A percentile compares a stretch with the other conserved stretches of the same genome.
phyloP scores from a whole-genome alignment of 2,329 filamentous ascomycete species.

The Aspergillus costaricaensis region DNA sequence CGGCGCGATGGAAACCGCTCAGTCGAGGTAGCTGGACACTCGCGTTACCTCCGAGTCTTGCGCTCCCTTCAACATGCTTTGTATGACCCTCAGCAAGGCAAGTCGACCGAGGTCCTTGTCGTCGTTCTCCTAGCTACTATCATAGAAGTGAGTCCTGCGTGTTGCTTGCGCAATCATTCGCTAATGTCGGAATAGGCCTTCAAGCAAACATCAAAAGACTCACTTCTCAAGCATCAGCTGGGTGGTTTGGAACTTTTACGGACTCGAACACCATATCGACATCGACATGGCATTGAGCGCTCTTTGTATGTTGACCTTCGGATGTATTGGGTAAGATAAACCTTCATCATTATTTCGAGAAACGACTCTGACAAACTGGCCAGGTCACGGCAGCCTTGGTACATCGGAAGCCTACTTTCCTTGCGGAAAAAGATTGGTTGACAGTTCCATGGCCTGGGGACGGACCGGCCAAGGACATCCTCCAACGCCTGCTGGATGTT shows the following conservation, averaged over 20 bases:
- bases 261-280: slow-evolving; percentile 27
- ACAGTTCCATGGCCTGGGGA: slow-evolving; percentile 27
- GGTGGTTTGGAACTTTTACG: slow-evolving; percentile 27
- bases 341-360: no score
- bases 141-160: slow-evolving; percentile 21
- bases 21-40: slow-evolving; percentile 24
- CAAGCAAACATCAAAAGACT: slow-evolving; percentile 28
- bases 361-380: not conserved
- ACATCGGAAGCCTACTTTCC: slow-evolving; percentile 26
- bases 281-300: slow-evolving; percentile 28
- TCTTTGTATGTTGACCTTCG: slow-evolving; percentile 31
- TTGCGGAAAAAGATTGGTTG: slow-evolving; percentile 28
- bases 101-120: slow-evolving; percentile 27
- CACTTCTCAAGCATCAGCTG: slow-evolving; percentile 28
- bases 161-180: not conserved
- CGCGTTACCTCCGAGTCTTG: slow-evolving; percentile 23
- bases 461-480: slow-evolving; percentile 25
- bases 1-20: slow-evolving; percentile 20
- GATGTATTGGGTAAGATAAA: slow-evolving; percentile 28
- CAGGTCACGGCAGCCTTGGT: slow-evolving; percentile 29
- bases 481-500: slow-evolving; percentile 27
- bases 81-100: slow-evolving; percentile 19
- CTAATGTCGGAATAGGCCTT: slow-evolving; percentile 22
- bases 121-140: slow-evolving; percentile 29
- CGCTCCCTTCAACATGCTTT: slow-evolving; percentile 23